Evolutionary conservation across 1,139 yeast genomes (phyloP).

Genomic region (Debaryomyces nepalensis): DNA sequence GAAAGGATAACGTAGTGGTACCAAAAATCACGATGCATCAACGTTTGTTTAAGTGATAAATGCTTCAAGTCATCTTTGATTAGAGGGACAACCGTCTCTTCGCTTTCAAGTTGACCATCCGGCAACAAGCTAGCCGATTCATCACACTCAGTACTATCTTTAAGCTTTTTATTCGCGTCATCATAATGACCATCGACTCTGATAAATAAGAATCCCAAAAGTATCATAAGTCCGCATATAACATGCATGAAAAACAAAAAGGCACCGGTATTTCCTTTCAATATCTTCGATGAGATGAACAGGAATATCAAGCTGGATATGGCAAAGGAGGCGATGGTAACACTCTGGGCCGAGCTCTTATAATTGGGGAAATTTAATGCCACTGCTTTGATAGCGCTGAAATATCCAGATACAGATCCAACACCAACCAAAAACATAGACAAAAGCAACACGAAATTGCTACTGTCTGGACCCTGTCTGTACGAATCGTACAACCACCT

Average conservation of each 20-base stretch:
- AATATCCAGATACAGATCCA: slow-evolving; percentile 41
- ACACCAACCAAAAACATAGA: slow-evolving; percentile 40
- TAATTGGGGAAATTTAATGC: slow-evolving; percentile 36
- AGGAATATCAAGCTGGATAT: slow-evolving; percentile 37
- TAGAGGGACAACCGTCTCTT: slow-evolving; percentile 6
- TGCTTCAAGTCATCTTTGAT: slow-evolving; percentile 19
- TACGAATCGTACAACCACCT: slow-evolving; percentile 31
- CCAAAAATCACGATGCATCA: slow-evolving; percentile 42
- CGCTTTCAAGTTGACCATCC: slow-evolving; percentile 9
- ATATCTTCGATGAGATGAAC: slow-evolving; percentile 27
- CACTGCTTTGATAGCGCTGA: slow-evolving; percentile 41
- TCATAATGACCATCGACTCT: slow-evolving; percentile 36
- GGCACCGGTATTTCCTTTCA: slow-evolving; percentile 27
- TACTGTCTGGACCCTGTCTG: slow-evolving; percentile 23
- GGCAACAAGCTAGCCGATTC: slow-evolving; percentile 15
- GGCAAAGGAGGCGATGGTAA: slow-evolving; percentile 46
- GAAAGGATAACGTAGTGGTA: slow-evolving; percentile 47
- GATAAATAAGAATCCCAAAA: slow-evolving; percentile 36
- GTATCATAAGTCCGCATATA: slow-evolving; percentile 30
- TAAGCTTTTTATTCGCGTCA: slow-evolving; percentile 13
- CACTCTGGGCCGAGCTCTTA: slow-evolving; percentile 41
- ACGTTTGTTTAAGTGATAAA: slow-evolving; percentile 23
- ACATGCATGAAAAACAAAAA: slow-evolving; percentile 31
- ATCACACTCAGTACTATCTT: slow-evolving; percentile 19
- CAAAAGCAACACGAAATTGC: slow-evolving; percentile 23